Evolutionary conservation across 2,329 filamentous ascomycete species (phyloP).

Genomic region (Arthrobotrys iridis): DNA sequence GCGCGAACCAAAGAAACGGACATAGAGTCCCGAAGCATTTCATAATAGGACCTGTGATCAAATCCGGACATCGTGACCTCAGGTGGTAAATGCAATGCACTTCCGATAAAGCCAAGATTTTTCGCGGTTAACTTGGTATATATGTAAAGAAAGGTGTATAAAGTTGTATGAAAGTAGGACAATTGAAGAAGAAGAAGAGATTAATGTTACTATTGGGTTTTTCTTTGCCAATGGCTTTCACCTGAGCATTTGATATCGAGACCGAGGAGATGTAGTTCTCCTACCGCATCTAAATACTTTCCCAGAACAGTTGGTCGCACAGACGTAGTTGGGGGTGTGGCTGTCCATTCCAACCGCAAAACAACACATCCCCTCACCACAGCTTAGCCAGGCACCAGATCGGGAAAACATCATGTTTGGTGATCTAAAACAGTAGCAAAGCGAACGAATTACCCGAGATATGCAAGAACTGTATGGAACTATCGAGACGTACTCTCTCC

Average conservation of each 20-base stretch:
- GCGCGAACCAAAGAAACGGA: conserved; percentile 49
- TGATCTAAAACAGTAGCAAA: background rate
- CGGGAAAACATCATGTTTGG: conserved; percentile 14
- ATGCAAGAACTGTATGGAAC: conserved; percentile 39
- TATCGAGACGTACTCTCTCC: conserved; percentile 20
- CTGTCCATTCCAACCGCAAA: conserved; percentile 6
- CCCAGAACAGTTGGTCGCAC: conserved; percentile 24
- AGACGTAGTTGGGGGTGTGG: conserved; percentile 1
- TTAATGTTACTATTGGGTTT: background rate
- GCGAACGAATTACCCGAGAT: background rate
- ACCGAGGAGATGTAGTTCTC: conserved; percentile 19
- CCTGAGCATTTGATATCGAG: conserved; percentile 15
- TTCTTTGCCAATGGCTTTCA: conserved; percentile 32
- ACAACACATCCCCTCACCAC: conserved; percentile 35
- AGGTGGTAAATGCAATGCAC: conserved; percentile 7
- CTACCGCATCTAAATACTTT: conserved; percentile 42
- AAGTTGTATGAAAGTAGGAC: background rate
- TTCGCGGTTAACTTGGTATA: background rate
- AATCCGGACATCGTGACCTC: conserved; percentile 48
- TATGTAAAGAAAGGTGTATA: background rate
- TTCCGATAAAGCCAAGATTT: conserved; percentile 21
- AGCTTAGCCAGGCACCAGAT: background rate
- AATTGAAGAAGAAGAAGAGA: background rate
- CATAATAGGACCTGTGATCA: conserved; percentile 51
- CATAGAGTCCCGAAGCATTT: conserved; percentile 49